Conservation (phyloP, 129 eudicot species). For the Saposhnikovia divaricata region DNA sequence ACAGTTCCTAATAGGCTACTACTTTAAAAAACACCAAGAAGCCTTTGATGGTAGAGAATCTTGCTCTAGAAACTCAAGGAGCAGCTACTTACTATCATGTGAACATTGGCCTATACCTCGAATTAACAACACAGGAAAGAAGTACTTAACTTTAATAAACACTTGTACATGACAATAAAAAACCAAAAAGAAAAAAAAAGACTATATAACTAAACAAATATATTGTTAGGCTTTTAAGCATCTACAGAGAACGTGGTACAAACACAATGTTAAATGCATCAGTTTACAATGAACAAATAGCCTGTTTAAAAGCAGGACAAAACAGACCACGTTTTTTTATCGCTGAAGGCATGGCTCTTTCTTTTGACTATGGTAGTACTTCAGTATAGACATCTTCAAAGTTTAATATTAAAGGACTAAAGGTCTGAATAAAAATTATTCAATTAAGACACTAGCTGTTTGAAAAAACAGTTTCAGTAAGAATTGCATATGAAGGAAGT, state of each 20-base stretch:
- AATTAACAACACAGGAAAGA: background rate
- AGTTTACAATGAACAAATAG: background rate
- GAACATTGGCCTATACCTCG: background rate
- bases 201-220: background rate
- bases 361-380: background rate
- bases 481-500: background rate
- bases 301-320: background rate
- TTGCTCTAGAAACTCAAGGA: background rate
- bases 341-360: background rate
- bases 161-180: no score
- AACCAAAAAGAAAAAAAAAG: no score
- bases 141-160: background rate
- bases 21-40: no score
- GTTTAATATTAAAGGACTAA: background rate
- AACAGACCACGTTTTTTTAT: background rate
- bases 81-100: background rate
- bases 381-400: background rate
- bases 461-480: no score
- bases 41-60: background rate
- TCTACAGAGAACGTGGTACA: background rate
- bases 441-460: background rate
- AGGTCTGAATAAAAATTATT: no score
- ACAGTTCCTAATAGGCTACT: background rate
- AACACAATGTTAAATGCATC: background rate
- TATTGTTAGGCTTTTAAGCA: background rate